Evolutionary conservation across 1,284 basidiomycete genomes (phyloP).

Genomic region (Ustilago trichophora): DNA sequence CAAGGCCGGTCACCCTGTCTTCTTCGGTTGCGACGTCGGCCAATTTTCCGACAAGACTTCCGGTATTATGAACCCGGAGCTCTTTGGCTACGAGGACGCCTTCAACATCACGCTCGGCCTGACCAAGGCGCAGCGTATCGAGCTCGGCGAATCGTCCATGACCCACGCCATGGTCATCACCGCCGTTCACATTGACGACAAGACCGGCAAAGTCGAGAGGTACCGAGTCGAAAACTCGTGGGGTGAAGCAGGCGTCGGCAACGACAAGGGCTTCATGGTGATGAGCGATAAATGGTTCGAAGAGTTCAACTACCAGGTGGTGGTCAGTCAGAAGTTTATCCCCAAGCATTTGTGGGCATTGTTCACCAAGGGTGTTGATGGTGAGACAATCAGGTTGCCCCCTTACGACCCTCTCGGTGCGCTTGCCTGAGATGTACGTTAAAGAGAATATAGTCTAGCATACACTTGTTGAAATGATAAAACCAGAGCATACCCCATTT

Average conservation of each 20-base stretch:
- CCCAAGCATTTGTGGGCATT: constrained; percentile 48
- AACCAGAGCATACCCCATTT: no score
- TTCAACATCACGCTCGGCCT: constrained; percentile 73
- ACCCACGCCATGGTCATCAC: constrained; percentile 77
- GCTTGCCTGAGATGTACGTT: no score
- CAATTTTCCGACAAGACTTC: constrained; percentile 75
- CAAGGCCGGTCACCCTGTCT: constrained; percentile 88
- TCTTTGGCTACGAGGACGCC: constrained; percentile 75
- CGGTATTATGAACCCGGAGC: constrained; percentile 80
- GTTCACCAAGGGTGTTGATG: constrained; percentile 43
- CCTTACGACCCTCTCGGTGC: constrained; percentile 51
- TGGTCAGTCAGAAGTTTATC: constrained; percentile 49
- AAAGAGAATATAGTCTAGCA: no score
- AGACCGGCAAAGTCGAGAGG: constrained; percentile 77
- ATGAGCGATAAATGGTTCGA: constrained; percentile 83
- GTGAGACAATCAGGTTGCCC: constrained; percentile 67
- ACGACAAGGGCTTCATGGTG: constrained; percentile 85
- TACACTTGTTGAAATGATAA: no score
- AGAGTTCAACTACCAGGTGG: constrained; percentile 71
- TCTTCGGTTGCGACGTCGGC: constrained; percentile 88
- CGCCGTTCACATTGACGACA: constrained; percentile 53
- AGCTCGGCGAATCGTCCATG: constrained; percentile 84
- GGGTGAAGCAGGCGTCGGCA: constrained; percentile 77
- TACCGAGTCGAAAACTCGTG: constrained; percentile 97
- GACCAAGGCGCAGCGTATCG: constrained; percentile 84